phyloP scores from a whole-genome alignment of 371 early-diverging fungal genomes.

The Cladochytrium tenue region DNA sequence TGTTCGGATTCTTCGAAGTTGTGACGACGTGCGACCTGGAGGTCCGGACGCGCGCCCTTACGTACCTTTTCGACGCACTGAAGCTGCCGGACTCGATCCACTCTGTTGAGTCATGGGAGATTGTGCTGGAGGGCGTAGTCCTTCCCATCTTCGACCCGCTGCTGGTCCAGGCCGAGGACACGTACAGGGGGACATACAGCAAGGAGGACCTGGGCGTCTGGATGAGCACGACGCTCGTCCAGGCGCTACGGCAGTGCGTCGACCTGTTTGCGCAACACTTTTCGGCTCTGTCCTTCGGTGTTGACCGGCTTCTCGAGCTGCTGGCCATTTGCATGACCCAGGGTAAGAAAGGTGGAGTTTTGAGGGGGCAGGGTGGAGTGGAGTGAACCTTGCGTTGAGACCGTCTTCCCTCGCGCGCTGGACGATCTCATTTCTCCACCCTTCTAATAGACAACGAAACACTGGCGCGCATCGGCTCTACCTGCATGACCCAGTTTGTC shows the following conservation, averaged over 20 bases:
- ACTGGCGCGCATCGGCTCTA: slow-evolving; percentile 86
- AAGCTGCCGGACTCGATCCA: slow-evolving; percentile 70
- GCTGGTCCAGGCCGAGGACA: slow-evolving; percentile 45
- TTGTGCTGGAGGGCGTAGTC: slow-evolving; percentile 77
- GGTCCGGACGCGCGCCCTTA: slow-evolving; percentile 83
- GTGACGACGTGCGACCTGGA: slow-evolving; percentile 88
- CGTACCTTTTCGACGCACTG: slow-evolving; percentile 78
- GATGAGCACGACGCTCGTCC: slow-evolving; percentile 78
- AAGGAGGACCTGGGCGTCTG: slow-evolving; percentile 70
- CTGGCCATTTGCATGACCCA: slow-evolving; percentile 82
- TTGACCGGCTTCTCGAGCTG: slow-evolving; percentile 77
- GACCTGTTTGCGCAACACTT: slow-evolving; percentile 81
- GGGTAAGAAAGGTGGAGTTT: slow-evolving; percentile 25
- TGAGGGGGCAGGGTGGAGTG: background rate
- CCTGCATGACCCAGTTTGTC: slow-evolving; percentile 86
- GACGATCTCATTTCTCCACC: background rate
- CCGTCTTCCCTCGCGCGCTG: no score
- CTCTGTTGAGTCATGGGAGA: slow-evolving; percentile 79
- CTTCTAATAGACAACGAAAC: slow-evolving; percentile 73
- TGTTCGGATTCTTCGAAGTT: slow-evolving; percentile 81
- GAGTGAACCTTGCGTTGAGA: background rate
- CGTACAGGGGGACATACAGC: slow-evolving; percentile 53
- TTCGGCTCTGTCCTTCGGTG: slow-evolving; percentile 64
- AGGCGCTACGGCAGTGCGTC: slow-evolving; percentile 84
- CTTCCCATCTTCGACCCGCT: slow-evolving; percentile 89